Conservation (phyloP, 2,329 filamentous ascomycete genomes). For the Fusarium oligoseptatum region DNA sequence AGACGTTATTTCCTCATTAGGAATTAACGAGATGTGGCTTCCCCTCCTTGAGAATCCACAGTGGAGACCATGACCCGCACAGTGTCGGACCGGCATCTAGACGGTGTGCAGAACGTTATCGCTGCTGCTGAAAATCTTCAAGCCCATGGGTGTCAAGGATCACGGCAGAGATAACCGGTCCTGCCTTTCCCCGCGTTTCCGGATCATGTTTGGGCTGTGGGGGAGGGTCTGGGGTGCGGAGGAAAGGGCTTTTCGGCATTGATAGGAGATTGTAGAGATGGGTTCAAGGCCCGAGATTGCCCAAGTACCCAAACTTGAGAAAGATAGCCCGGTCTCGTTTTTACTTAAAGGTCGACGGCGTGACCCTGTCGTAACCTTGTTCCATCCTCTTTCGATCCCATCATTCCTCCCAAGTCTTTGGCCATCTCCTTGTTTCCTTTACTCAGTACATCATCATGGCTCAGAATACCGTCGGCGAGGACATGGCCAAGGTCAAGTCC, state of each 20-base stretch:
- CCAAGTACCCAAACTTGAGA: not conserved
- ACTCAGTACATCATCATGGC: conserved; percentile 6
- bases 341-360: conserved; percentile 3
- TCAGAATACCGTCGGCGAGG: conserved; percentile 4
- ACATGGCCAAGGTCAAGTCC: conserved; percentile 13
- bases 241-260: not conserved
- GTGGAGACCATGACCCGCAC: not conserved
- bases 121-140: not conserved
- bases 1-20: not conserved
- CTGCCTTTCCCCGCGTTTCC: conserved; percentile 3
- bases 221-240: conserved; percentile 1
- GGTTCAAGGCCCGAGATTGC: not conserved
- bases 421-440: not conserved
- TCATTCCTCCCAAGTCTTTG: not conserved
- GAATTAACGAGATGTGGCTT: conserved; percentile 1
- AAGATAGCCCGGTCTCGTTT: not conserved
- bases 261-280: conserved; percentile 6
- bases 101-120: not conserved
- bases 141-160: not conserved
- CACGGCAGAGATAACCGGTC: not conserved
- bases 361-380: not conserved
- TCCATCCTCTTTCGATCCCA: not conserved
- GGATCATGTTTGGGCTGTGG: not conserved
- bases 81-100: not conserved
- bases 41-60: not conserved